Base-by-base conservation (phyloP, 805 yeast genomes). In the Metschnikowia koreensis region DNA sequence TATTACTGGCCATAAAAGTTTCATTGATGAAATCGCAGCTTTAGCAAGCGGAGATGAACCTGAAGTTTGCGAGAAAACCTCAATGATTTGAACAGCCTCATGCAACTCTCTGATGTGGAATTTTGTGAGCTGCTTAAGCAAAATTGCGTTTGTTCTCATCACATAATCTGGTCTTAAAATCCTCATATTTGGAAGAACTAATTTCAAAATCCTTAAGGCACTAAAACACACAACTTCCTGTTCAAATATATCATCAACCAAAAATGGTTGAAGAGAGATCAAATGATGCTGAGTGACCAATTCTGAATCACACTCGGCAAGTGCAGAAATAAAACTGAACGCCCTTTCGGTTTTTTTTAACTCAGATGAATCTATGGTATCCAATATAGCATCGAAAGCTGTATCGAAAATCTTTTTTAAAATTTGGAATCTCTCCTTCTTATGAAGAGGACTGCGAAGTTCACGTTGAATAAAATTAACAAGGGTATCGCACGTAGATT, bases 81-180 rank as follows among this genome's bases (percentile, higher is more conserved):
- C 83, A 4, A 82, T 67, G 51, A 89, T 76, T 1, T 91, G 90
- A 65, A 89, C 78, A 0, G 93, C 96, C 60, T 84, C 84, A n/a
- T 81, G 81, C 8, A 89, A 66, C 57, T 88, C 94, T 51, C 65
- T 73, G 0, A 77, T 74, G 47, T 76, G 79, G 67, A 85, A 79
- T 54, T 80, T 84, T 2, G 92, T 84, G 33, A 89, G 65, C 33
- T 80, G 69, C 34, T 71, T 71, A 54, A 87, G 62, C n/a, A 89
- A 59, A 1, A 80, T 73, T 0, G 73, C 60, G 61, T 82, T 85
- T 13, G 84, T 74, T 9, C 74, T 77, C 22, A 65, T 55, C 28
- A 82, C 59, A 59, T 83, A 86, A 2, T 71, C 75, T 0, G 80
- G 76, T 44, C 84, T 77, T 43, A 87, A 68, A 6, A 79, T 67